Conservation (phyloP, 441 rosid species). For the Geranium incanum region DNA sequence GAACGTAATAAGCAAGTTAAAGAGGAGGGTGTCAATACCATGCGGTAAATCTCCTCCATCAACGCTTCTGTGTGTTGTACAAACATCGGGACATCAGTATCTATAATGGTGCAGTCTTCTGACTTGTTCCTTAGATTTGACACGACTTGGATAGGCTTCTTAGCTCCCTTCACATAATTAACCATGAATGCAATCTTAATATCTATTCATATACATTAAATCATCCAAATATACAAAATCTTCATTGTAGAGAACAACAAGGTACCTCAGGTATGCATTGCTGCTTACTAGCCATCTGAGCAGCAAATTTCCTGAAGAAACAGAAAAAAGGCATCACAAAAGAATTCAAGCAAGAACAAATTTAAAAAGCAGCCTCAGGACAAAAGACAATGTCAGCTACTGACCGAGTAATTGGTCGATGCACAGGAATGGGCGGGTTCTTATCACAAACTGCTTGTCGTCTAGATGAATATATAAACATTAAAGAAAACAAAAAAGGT, state of each 20-base stretch:
- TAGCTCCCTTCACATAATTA: constrained; percentile 33
- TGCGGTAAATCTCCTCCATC: constrained; percentile 70
- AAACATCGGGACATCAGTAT: constrained; percentile 58
- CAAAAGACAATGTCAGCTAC: neutral
- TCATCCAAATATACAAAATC: constrained; percentile 7
- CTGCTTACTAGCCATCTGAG: constrained; percentile 8
- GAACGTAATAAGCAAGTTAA: neutral
- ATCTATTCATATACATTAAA: constrained; percentile 10
- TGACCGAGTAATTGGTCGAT: neutral
- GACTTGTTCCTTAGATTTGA: constrained; percentile 26
- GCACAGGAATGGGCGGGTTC: constrained; percentile 1
- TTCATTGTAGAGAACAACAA: neutral
- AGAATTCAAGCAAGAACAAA: neutral
- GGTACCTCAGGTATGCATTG: constrained; percentile 4
- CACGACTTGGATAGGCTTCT: constrained; percentile 37
- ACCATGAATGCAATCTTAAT: constrained; percentile 5
- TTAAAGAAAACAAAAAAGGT: neutral
- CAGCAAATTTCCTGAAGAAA: constrained; percentile 6
- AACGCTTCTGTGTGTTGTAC: constrained; percentile 80
- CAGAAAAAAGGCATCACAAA: neutral
- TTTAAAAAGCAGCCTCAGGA: neutral
- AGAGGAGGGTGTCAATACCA: constrained; percentile 38
- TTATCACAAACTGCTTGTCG: constrained; percentile 1
- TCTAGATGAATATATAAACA: neutral
- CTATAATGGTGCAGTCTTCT: constrained; percentile 36